A percentile compares a stretch with the other conserved stretches of the same genome.
phyloP scores from a whole-genome alignment of 2,329 filamentous ascomycete genomes.

The Magnaporthales sp. region DNA sequence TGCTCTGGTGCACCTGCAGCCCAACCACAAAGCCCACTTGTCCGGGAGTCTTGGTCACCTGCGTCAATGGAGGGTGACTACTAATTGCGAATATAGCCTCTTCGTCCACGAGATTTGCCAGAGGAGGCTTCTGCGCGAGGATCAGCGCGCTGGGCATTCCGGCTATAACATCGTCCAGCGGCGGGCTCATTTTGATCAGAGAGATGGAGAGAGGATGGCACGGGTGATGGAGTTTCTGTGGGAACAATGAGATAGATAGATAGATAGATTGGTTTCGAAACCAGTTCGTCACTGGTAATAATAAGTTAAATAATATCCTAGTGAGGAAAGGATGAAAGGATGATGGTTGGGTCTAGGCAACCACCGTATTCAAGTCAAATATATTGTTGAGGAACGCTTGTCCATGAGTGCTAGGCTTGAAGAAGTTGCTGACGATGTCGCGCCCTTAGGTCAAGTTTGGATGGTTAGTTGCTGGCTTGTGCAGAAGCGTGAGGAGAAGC shows the following conservation, averaged over 20 bases:
- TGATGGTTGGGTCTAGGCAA: background rate
- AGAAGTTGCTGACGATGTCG: background rate
- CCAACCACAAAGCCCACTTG: constrained; percentile 57
- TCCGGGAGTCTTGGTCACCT: constrained; percentile 50
- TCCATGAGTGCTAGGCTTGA: background rate
- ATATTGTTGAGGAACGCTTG: background rate
- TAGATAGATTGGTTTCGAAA: background rate
- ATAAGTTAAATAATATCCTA: background rate
- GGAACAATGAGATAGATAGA: too few relatives aligned
- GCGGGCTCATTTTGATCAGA: constrained; percentile 9
- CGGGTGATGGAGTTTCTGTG: background rate
- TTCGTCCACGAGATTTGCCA: constrained; percentile 7
- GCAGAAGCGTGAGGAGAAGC: background rate
- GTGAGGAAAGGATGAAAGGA: background rate
- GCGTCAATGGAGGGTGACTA: constrained; percentile 63
- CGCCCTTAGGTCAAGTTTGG: background rate
- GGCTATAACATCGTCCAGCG: constrained; percentile 24
- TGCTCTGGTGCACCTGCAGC: constrained; percentile 53
- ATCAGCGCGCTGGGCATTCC: constrained; percentile 24
- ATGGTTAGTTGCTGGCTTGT: background rate
- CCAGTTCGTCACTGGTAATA: background rate
- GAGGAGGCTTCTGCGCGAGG: constrained; percentile 26
- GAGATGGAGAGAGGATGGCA: background rate
- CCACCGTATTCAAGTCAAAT: background rate
- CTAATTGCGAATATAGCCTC: constrained; percentile 27